Conservation (phyloP, 148 eudicot genomes). For the Pouteria glomerata region DNA sequence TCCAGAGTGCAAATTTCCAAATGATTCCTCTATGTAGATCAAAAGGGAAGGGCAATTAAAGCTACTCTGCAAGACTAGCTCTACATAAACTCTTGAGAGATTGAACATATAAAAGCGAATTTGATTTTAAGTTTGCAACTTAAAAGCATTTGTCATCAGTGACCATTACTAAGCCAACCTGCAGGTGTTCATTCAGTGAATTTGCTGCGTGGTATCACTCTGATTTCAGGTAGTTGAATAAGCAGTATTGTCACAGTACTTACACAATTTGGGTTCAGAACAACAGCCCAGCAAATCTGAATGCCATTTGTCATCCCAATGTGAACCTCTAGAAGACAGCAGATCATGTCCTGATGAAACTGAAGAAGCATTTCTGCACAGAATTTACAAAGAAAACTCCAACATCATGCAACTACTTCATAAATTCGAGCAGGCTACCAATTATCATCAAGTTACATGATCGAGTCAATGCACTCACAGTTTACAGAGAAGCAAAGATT, state of each 20-base stretch:
- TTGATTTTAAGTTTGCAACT: neutral
- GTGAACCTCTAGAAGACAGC: slow-evolving; percentile 45
- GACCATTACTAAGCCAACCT: neutral
- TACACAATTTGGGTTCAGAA: slow-evolving; percentile 90
- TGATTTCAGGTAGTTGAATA: neutral
- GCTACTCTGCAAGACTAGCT: neutral
- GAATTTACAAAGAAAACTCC: neutral
- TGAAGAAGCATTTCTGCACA: slow-evolving; percentile 65
- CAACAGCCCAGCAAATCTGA: slow-evolving; percentile 93
- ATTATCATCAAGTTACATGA: no score
- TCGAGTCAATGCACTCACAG: no score
- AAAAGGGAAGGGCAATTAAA: no score
- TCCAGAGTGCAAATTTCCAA: no score
- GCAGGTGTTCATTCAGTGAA: neutral
- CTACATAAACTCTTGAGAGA: neutral
- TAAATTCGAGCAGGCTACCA: neutral
- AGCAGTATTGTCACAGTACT: slow-evolving; percentile 24
- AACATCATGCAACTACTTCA: neutral
- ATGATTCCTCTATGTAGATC: no score
- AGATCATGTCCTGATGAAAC: slow-evolving; percentile 59
- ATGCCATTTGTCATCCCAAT: slow-evolving; percentile 91
- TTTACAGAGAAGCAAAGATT: no score
- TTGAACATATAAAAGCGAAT: neutral
- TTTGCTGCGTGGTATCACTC: no score
- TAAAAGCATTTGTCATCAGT: neutral